phyloP scores from a whole-genome alignment of 1,139 yeast genomes.

The Candida sp. region DNA sequence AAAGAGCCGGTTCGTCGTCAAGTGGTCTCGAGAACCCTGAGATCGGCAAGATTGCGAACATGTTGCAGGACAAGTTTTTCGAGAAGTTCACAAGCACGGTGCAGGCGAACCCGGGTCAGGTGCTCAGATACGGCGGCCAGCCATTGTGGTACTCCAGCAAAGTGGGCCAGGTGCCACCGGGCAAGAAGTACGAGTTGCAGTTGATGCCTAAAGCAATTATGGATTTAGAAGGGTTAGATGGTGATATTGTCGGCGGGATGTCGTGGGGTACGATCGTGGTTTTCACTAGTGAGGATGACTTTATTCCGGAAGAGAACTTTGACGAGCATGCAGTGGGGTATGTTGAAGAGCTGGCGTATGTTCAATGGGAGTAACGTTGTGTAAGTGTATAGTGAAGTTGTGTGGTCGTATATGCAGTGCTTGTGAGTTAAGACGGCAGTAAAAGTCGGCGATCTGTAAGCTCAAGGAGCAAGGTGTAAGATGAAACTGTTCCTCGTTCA shows the following conservation, averaged over 20 bases:
- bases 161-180: constrained; percentile 47
- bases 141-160: constrained; percentile 77
- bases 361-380: constrained; percentile 78
- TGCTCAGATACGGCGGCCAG: constrained; percentile 78
- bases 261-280: constrained; percentile 97
- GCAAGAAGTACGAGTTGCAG: constrained; percentile 73
- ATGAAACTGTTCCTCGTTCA: no score
- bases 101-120: constrained; percentile 84
- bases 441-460: no score
- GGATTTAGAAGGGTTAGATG: constrained; percentile 62
- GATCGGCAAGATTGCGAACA: constrained; percentile 47
- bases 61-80: constrained; percentile 78
- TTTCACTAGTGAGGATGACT: constrained; percentile 80
- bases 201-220: constrained; percentile 93
- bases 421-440: no score
- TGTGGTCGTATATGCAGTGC: background rate
- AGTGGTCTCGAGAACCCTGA: constrained; percentile 30
- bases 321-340: constrained; percentile 75
- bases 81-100: constrained; percentile 77
- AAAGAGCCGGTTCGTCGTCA: constrained; percentile 17
- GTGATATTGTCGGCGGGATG: constrained; percentile 73
- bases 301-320: constrained; percentile 57
- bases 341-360: constrained; percentile 90
- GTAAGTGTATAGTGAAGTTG: no score
- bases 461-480: no score